Base-by-base conservation (phyloP, 2,329 filamentous ascomycete genomes). In the Metarhizium humberi region DNA sequence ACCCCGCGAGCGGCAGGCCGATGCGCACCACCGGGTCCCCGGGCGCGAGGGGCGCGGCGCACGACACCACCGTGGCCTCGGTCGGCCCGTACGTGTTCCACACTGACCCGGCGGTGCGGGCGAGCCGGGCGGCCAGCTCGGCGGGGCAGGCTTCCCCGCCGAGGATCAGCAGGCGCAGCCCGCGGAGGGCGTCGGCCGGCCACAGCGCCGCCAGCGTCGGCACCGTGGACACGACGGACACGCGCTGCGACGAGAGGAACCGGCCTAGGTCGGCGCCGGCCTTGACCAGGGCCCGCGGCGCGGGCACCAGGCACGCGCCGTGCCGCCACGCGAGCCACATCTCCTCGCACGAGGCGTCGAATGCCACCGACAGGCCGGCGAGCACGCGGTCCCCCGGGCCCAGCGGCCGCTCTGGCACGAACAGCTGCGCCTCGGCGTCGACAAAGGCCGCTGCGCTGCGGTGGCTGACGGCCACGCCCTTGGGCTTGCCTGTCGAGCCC, bases 61-160 rank as follows among this genome's bases (percentile, higher is more conserved):
- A 62, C 3, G 61, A 56, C 5, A 62, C 61, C 8, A 62, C 61
- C 25, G 61, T 62, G 0, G 61, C 61, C 53, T 64, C 63, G 29
- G 62, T 64, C n/a, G 60, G 57, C 46, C 63, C 63, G n/a, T 64
- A 64, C 3, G 60, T 62, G 54, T 63, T 64, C 57, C 60, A 62
- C 3, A 63, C 57, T 51, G 55, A 56, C 43, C 55, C 58, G 30
- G 60, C 58, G 7, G 57, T 55, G 32, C 53, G 54, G 38, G 61
- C 58, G 2, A 63, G 58, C 14, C 60, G 55, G 11, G 46, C 50
- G 2, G 59, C 58, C 18, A 63, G 52, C n/a, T 62, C 59, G 4
- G 57, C 55, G 4, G 61, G 53, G 47, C 61, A 62, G 25, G 61
- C 59, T 20, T 64, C 63, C 25, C 63, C 63, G 25, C 60, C 63